A percentile compares a stretch with the other conserved stretches of the same genome.
These are phyloP conservation scores for Dothistroma pini DNA, from an alignment of 2,329 filamentous ascomycete genomes.

Conservation along the genomic window DNA sequence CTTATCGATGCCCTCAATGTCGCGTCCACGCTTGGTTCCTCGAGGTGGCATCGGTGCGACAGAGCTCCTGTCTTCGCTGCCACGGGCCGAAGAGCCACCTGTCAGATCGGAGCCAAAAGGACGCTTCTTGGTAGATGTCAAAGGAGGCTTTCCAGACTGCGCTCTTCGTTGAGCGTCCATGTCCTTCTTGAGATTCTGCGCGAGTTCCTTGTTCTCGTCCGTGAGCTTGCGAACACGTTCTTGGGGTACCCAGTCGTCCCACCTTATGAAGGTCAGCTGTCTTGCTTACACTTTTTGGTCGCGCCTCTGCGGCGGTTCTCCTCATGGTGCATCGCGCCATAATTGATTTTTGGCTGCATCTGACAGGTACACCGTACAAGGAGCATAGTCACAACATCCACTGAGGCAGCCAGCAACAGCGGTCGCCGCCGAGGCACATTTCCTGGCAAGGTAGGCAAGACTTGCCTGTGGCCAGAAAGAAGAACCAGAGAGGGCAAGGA, in stretches of 20 bases:
- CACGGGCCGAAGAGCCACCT: constrained; percentile 57
- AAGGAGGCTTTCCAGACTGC: constrained; percentile 40
- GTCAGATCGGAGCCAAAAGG: constrained; percentile 53
- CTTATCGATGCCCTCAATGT: constrained; percentile 74
- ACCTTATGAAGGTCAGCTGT: constrained; percentile 48
- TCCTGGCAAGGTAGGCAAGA: background rate
- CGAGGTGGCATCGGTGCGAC: constrained; percentile 55
- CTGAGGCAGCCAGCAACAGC: background rate
- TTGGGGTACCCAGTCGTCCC: constrained; percentile 97
- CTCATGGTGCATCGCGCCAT: background rate
- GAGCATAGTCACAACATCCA: background rate
- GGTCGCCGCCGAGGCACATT: background rate
- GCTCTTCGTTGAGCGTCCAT: constrained; percentile 57
- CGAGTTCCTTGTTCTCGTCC: constrained; percentile 80
- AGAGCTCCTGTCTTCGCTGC: constrained; percentile 72
- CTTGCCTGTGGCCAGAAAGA: background rate
- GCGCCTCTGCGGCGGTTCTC: background rate
- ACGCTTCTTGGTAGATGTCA: constrained; percentile 52
- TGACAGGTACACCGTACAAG: background rate
- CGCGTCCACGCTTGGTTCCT: constrained; percentile 69
- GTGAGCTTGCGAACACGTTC: constrained; percentile 92
- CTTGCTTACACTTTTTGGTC: background rate
- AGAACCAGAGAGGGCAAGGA: background rate
- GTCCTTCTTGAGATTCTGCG: constrained; percentile 67
- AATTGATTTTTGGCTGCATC: background rate